Conservation (phyloP, 176 grass and related monocot genomes). For the Carex littledalei region DNA sequence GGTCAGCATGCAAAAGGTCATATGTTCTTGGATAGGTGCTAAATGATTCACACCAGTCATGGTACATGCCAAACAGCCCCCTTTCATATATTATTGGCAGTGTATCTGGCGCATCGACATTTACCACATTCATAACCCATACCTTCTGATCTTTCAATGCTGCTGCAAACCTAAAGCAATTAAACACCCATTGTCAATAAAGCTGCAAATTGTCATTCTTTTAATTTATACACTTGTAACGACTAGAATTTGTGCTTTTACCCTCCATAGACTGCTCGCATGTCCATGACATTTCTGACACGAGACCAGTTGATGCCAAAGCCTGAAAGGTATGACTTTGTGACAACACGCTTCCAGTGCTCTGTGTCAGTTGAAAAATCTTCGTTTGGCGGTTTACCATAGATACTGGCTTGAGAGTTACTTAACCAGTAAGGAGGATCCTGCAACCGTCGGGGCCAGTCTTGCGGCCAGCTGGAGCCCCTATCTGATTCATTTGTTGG, state of each 20-base stretch:
- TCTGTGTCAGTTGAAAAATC: constrained; percentile 64
- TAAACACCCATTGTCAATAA: background rate
- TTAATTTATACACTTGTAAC: background rate
- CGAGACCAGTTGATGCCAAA: constrained; percentile 76
- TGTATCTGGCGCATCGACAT: constrained; percentile 69
- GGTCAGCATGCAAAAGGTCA: constrained; percentile 86
- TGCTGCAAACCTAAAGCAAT: constrained; percentile 52
- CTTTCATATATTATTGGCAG: constrained; percentile 91
- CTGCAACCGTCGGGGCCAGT: constrained; percentile 58
- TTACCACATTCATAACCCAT: constrained; percentile 97
- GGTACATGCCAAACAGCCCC: constrained; percentile 89
- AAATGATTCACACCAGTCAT: constrained; percentile 99
- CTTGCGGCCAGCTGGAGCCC: constrained; percentile 50
- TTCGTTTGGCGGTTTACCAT: constrained; percentile 60
- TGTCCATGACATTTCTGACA: constrained; percentile 99
- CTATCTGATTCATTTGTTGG: constrained; percentile 36
- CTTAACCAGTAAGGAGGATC: constrained; percentile 72
- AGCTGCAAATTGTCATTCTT: background rate
- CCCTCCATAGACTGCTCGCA: constrained; percentile 94
- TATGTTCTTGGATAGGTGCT: constrained; percentile 95
- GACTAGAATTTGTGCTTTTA: constrained; percentile 12
- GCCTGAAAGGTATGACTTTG: constrained; percentile 65
- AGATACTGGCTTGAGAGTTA: constrained; percentile 42
- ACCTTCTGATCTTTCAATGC: constrained; percentile 67
- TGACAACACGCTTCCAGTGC: constrained; percentile 61